These are phyloP conservation scores for Cudoniella acicularis DNA, from an alignment of 495 filamentous ascomycete genomes.

Conservation along the genomic window DNA sequence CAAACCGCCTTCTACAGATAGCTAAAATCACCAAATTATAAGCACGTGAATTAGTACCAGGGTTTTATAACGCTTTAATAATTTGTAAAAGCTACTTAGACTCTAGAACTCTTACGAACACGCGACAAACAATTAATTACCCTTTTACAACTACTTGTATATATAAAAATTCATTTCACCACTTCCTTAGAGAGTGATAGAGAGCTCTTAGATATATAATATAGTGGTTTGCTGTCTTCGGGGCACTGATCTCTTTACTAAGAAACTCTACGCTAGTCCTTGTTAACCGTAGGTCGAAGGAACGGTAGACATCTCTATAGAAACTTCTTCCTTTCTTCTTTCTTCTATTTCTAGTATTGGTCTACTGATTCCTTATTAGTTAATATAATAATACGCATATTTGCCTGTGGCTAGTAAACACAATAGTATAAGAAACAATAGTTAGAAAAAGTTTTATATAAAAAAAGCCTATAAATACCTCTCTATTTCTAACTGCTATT, in stretches of 20 bases:
- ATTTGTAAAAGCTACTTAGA: too few species aligned
- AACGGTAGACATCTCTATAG: conserved; percentile 4
- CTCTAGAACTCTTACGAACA: neutral
- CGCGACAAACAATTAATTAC: neutral
- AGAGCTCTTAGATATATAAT: conserved; percentile 7
- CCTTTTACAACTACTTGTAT: neutral
- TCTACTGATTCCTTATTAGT: conserved; percentile 11
- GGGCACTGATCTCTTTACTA: neutral
- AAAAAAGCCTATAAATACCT: too few species aligned
- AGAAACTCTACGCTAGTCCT: conserved; percentile 1
- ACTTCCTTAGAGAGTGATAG: neutral
- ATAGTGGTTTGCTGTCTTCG: conserved; percentile 5
- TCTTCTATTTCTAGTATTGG: conserved; percentile 16
- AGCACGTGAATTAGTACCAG: too few species aligned
- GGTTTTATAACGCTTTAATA: too few species aligned
- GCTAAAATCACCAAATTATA: too few species aligned
- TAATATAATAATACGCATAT: conserved; percentile 13
- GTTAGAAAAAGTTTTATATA: too few species aligned
- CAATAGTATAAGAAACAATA: too few species aligned
- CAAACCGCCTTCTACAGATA: neutral
- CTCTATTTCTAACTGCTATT: too few species aligned
- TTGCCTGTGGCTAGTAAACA: conserved; percentile 5
- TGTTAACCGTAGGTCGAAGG: conserved; percentile 12
- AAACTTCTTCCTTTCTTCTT: conserved; percentile 14
- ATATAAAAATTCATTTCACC: conserved; percentile 1